Conservation (phyloP, 139 green algal genomes). For the Diplosphaera chodatii region DNA sequence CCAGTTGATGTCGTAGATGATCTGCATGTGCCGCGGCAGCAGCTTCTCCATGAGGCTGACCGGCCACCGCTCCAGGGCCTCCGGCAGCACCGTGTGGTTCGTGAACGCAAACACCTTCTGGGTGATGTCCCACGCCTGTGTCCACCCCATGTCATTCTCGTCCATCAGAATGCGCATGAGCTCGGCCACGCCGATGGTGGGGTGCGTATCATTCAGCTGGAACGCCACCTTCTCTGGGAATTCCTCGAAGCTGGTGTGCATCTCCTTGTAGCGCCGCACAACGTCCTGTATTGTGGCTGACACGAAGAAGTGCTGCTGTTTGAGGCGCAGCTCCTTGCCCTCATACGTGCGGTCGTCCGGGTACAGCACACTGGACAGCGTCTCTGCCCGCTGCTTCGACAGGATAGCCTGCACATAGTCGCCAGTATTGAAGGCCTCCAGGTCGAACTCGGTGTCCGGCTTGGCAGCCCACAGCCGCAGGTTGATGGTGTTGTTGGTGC, state of each 20-base stretch:
- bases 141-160: slow-evolving; percentile 89
- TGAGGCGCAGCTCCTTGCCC: slow-evolving; percentile 96
- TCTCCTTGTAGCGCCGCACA: slow-evolving; percentile 75
- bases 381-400: slow-evolving; percentile 93
- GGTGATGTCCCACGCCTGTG: slow-evolving; percentile 81
- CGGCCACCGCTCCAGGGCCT: slow-evolving; percentile 96
- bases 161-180: slow-evolving; percentile 98
- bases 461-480: slow-evolving; percentile 95
- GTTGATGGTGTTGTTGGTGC: slow-evolving; percentile 97
- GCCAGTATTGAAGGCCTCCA: slow-evolving; percentile 97
- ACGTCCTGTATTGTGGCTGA: slow-evolving; percentile 91
- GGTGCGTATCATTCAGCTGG: slow-evolving; percentile 98
- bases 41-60: slow-evolving; percentile 90
- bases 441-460: slow-evolving; percentile 91
- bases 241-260: slow-evolving; percentile 53
- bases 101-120: slow-evolving; percentile 91
- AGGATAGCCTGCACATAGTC: slow-evolving; percentile 87
- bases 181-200: slow-evolving; percentile 90
- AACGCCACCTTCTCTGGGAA: slow-evolving; percentile 89
- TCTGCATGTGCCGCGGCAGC: slow-evolving; percentile 97
- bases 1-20: slow-evolving; percentile 99
- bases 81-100: slow-evolving; percentile 98
- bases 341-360: slow-evolving; percentile 94
- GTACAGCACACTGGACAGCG: slow-evolving; percentile 94
- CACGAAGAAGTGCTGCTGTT: slow-evolving; percentile 99